Percentiles rank a stretch among this genome's conserved stretches.
phyloP scores from a whole-genome alignment of 225 moss, liverwort and hornwort genomes.

The Anthoceros angustus region DNA sequence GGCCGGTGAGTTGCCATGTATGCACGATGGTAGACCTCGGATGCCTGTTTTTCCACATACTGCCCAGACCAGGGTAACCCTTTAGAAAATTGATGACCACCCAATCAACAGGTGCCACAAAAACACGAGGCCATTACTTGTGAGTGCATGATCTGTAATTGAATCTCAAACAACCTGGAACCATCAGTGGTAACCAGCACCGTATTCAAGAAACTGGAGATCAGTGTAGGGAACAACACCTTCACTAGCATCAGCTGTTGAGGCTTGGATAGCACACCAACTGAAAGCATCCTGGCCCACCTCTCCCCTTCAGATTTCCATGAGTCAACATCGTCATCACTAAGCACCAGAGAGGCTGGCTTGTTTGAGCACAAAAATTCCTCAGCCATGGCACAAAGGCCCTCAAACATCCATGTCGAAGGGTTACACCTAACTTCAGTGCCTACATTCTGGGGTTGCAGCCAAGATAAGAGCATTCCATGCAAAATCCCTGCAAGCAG shows the following conservation, averaged over 20 bases:
- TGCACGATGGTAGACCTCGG: conserved; percentile 49
- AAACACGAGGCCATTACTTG: too few species aligned
- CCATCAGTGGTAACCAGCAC: conserved; percentile 6
- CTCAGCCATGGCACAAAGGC: conserved; percentile 45
- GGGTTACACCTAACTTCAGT: conserved; percentile 12
- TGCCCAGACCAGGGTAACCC: conserved; percentile 17
- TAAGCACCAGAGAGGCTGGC: conserved; percentile 16
- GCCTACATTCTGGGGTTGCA: conserved; percentile 22
- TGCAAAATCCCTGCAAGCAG: conserved; percentile 18
- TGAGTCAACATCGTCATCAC: conserved; percentile 38
- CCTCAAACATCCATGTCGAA: conserved; percentile 40
- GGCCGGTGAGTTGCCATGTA: conserved; percentile 37
- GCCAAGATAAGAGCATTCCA: conserved; percentile 34
- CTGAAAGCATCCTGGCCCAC: conserved; percentile 46
- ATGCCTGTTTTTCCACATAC: conserved; percentile 43
- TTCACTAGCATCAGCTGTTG: conserved; percentile 31
- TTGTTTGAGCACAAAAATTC: conserved; percentile 29
- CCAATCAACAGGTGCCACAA: background rate
- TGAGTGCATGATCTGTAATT: too few species aligned
- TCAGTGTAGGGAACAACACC: conserved; percentile 20
- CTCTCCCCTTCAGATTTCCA: conserved; percentile 58
- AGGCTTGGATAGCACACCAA: conserved; percentile 29
- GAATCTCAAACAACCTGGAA: background rate
- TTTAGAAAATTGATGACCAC: background rate
- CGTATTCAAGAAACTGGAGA: background rate